phyloP scores from a whole-genome alignment of 306 rosid genomes.

The Bauhinia variegata region DNA sequence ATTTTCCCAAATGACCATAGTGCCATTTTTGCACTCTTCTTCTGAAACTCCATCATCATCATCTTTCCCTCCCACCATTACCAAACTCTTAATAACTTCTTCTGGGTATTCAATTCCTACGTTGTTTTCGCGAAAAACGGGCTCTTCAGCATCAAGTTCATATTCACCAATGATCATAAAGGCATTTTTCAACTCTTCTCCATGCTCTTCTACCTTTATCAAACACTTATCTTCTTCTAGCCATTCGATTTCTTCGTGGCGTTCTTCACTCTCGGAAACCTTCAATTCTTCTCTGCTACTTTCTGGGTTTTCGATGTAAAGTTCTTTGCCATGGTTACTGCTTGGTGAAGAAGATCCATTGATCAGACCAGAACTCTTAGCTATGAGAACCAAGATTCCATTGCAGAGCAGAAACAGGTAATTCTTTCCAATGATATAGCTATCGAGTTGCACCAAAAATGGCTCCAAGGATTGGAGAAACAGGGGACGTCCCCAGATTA shows the following conservation, averaged over 20 bases:
- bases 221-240: too few species aligned
- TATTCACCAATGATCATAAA: too few species aligned
- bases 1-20: constrained; percentile 21
- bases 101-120: constrained; percentile 5
- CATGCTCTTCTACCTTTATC: too few species aligned
- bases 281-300: too few species aligned
- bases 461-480: constrained; percentile 23
- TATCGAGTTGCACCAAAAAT: constrained; percentile 30
- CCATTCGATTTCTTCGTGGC: too few species aligned
- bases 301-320: not conserved
- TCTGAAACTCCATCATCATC: constrained; percentile 15
- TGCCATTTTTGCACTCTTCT: not conserved
- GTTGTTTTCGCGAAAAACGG: too few species aligned
- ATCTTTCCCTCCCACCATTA: not conserved
- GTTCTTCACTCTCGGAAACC: too few species aligned
- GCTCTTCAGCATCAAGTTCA: too few species aligned
- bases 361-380: constrained; percentile 43
- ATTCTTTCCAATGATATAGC: constrained; percentile 38
- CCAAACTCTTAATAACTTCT: constrained; percentile 21
- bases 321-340: constrained; percentile 12
- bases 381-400: constrained; percentile 46
- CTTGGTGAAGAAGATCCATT: constrained; percentile 22
- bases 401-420: constrained; percentile 55
- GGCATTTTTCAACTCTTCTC: too few species aligned
- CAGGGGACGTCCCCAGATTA: constrained; percentile 23